phyloP scores from a whole-genome alignment of 306 rosid genomes.

The Malus fusca region DNA sequence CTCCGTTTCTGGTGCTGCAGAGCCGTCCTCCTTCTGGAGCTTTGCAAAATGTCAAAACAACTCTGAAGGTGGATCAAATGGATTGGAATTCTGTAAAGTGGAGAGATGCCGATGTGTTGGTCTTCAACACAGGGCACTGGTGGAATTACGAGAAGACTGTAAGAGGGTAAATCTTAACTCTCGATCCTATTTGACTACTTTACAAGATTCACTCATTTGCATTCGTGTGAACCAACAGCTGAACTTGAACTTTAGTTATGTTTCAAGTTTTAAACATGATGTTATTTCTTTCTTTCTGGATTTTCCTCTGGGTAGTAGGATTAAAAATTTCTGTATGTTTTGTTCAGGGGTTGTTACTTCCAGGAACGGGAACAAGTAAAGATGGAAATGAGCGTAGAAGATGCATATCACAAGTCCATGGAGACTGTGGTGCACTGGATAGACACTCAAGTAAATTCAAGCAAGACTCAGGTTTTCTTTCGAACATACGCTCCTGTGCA shows the following conservation, averaged over 20 bases:
- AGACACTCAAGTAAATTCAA: slow-evolving; percentile 37
- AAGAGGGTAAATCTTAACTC: slow-evolving; percentile 50
- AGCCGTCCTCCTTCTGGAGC: slow-evolving; percentile 56
- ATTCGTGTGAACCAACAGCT: not conserved
- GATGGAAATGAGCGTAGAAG: slow-evolving; percentile 58
- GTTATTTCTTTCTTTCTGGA: not conserved
- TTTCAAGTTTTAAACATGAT: not conserved
- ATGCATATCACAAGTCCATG: slow-evolving; percentile 56
- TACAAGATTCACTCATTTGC: not conserved
- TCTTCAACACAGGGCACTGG: slow-evolving; percentile 90
- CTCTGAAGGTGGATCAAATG: slow-evolving; percentile 72
- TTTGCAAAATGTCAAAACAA: slow-evolving; percentile 31
- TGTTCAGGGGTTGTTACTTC: slow-evolving; percentile 75
- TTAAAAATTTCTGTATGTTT: not conserved
- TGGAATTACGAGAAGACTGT: slow-evolving; percentile 81
- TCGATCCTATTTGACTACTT: not conserved
- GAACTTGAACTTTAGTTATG: not conserved
- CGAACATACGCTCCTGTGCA: slow-evolving; percentile 86
- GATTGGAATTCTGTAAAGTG: slow-evolving; percentile 73
- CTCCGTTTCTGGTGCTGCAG: slow-evolving; percentile 78
- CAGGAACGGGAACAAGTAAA: slow-evolving; percentile 63
- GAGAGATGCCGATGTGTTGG: slow-evolving; percentile 69
- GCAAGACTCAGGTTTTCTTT: slow-evolving; percentile 63
- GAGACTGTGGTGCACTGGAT: slow-evolving; percentile 66
- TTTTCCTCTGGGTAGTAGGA: not conserved